phyloP scores from a whole-genome alignment of 345 rosid species.

The Dipteronia sinensis region DNA sequence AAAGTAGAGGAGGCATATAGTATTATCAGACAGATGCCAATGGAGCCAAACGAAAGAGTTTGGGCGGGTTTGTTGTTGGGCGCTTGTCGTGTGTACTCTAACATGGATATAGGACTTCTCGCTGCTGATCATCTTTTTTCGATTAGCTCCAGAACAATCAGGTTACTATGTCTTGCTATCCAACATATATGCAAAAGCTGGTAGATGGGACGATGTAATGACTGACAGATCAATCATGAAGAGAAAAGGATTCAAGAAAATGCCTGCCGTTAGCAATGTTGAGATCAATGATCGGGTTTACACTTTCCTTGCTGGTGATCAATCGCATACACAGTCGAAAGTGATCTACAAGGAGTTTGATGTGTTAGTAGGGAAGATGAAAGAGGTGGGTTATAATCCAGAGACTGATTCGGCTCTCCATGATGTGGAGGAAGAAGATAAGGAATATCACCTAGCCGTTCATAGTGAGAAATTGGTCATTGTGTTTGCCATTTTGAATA shows the following conservation, averaged over 20 bases:
- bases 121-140: constrained; percentile 68
- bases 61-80: constrained; percentile 79
- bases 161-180: constrained; percentile 77
- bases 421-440: constrained; percentile 83
- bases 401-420: constrained; percentile 71
- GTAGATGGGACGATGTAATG: constrained; percentile 69
- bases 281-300: constrained; percentile 53
- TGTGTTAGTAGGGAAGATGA: constrained; percentile 62
- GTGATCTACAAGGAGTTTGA: constrained; percentile 55
- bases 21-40: no score
- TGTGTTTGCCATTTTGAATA: constrained; percentile 63
- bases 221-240: constrained; percentile 59
- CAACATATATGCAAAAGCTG: constrained; percentile 77
- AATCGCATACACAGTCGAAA: constrained; percentile 45
- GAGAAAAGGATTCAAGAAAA: constrained; percentile 56
- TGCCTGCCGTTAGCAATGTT: constrained; percentile 65
- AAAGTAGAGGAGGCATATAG: constrained; percentile 60
- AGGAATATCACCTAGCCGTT: constrained; percentile 67
- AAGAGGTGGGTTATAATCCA: constrained; percentile 62
- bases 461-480: constrained; percentile 82
- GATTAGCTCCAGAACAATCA: constrained; percentile 58
- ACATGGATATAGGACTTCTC: constrained; percentile 57
- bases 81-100: constrained; percentile 58
- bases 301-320: constrained; percentile 69
- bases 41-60: no score